A percentile compares a stretch with the other conserved stretches of the same genome.
Conservation (phyloP, 768 basidiomycete genomes). For the Calvatia gigantea region DNA sequence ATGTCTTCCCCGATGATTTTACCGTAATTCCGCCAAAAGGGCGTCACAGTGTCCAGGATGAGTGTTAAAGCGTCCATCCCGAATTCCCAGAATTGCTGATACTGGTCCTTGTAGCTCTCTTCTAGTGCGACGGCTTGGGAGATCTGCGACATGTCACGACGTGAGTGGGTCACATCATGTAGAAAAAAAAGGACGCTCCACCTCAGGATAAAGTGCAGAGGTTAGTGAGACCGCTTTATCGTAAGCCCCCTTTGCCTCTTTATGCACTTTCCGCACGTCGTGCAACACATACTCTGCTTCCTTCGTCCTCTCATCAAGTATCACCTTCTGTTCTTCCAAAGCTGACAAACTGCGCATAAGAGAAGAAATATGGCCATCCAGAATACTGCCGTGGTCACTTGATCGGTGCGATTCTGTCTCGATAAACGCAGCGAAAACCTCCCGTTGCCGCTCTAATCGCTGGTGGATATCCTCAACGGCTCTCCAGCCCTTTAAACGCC, state of each 20-base stretch:
- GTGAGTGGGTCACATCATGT: not conserved
- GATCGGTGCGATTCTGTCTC: constrained; percentile 19
- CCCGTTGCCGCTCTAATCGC: constrained; percentile 59
- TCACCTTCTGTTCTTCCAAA: constrained; percentile 44
- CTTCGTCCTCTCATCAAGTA: constrained; percentile 42
- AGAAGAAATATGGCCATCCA: constrained; percentile 51
- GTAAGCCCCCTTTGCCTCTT: constrained; percentile 57
- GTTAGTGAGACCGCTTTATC: constrained; percentile 63
- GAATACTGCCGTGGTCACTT: constrained; percentile 33
- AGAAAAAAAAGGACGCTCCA: constrained; percentile 22
- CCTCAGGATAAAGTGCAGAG: constrained; percentile 78
- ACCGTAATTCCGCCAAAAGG: constrained; percentile 79
- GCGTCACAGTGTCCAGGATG: constrained; percentile 71
- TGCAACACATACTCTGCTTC: constrained; percentile 46
- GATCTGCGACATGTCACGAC: constrained; percentile 38
- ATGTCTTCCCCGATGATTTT: constrained; percentile 80
- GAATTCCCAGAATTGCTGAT: constrained; percentile 79
- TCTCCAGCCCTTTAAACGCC: constrained; percentile 58
- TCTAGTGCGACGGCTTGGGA: constrained; percentile 69
- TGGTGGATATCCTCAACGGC: constrained; percentile 75
- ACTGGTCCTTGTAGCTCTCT: constrained; percentile 77
- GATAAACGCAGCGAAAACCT: constrained; percentile 48
- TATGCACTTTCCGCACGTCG: constrained; percentile 53
- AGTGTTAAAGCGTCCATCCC: constrained; percentile 77
- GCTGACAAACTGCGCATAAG: constrained; percentile 47